phyloP scores from a whole-genome alignment of 179 eudicot genomes.

The Vitellaria paradoxa region DNA sequence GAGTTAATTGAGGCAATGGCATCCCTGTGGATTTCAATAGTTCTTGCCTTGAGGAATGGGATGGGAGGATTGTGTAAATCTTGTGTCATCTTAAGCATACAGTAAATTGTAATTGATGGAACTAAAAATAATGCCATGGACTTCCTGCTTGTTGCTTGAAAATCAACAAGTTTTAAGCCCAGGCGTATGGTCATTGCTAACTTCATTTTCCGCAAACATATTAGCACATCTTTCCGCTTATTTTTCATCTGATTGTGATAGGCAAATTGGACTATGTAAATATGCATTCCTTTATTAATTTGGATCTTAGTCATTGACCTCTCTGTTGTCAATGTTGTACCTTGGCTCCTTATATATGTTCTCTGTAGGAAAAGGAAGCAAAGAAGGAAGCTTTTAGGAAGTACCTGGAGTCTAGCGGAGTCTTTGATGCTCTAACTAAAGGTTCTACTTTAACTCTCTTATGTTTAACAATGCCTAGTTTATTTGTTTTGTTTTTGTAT shows the following conservation, averaged over 20 bases:
- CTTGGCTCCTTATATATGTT: constrained; percentile 1
- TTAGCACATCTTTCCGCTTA: not conserved
- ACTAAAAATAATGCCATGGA: not conserved
- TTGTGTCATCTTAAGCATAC: not conserved
- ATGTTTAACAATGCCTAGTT: not conserved
- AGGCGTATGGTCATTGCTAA: not conserved
- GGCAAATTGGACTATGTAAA: not conserved
- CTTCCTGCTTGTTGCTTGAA: not conserved
- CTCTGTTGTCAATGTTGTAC: not conserved
- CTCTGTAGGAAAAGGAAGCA: constrained; percentile 81
- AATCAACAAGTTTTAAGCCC: not conserved
- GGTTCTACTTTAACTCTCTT: constrained; percentile 32
- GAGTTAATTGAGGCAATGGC: not conserved
- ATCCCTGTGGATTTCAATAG: not conserved
- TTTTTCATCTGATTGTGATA: not conserved
- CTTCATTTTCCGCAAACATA: not conserved
- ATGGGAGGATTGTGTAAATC: not conserved
- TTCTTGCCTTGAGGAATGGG: constrained; percentile 1
- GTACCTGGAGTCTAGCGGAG: constrained; percentile 88
- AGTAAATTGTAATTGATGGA: too few species aligned
- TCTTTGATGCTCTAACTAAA: constrained; percentile 84
- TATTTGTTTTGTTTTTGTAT: not conserved
- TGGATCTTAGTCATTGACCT: not conserved
- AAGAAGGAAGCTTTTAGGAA: constrained; percentile 95
- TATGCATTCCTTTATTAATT: not conserved